Conservation (phyloP, 2,329 filamentous ascomycete species). For the Myriosclerotinia duriaeana region DNA sequence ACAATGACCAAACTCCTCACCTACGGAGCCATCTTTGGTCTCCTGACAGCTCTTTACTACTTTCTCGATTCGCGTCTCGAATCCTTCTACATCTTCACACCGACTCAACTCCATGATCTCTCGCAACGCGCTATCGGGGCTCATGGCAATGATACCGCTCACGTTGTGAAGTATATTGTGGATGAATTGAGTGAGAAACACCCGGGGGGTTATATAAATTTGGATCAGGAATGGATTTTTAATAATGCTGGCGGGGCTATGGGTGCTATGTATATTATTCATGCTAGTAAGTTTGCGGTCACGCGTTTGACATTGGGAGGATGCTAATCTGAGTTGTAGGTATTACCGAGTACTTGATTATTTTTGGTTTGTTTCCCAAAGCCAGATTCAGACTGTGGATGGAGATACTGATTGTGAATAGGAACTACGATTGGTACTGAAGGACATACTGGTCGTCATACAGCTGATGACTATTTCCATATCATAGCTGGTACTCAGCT, state of each 20-base stretch:
- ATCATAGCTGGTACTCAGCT: constrained; percentile 77
- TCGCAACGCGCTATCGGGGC: constrained; percentile 62
- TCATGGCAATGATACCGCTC: constrained; percentile 73
- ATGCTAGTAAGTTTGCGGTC: constrained; percentile 64
- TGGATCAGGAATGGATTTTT: constrained; percentile 81
- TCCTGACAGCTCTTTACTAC: constrained; percentile 55
- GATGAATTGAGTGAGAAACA: constrained; percentile 59
- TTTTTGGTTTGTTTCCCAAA: constrained; percentile 58
- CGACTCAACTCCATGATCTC: constrained; percentile 66
- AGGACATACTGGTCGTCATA: constrained; percentile 84
- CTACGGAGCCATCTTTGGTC: constrained; percentile 52
- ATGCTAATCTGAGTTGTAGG: constrained; percentile 44
- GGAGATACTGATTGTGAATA: constrained; percentile 25
- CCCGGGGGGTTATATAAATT: constrained; percentile 57
- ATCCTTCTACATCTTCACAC: constrained; percentile 73
- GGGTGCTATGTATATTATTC: constrained; percentile 88
- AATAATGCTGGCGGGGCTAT: constrained; percentile 91
- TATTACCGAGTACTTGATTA: constrained; percentile 85
- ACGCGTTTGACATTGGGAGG: constrained; percentile 12
- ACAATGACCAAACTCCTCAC: constrained; percentile 41
- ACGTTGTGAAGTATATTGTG: constrained; percentile 69
- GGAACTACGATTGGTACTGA: constrained; percentile 79
- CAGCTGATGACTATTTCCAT: constrained; percentile 92
- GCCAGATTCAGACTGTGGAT: neutral
- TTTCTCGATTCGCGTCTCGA: constrained; percentile 54